phyloP scores from a whole-genome alignment of 163 green algal species.

The Scenedesmus sp. region DNA sequence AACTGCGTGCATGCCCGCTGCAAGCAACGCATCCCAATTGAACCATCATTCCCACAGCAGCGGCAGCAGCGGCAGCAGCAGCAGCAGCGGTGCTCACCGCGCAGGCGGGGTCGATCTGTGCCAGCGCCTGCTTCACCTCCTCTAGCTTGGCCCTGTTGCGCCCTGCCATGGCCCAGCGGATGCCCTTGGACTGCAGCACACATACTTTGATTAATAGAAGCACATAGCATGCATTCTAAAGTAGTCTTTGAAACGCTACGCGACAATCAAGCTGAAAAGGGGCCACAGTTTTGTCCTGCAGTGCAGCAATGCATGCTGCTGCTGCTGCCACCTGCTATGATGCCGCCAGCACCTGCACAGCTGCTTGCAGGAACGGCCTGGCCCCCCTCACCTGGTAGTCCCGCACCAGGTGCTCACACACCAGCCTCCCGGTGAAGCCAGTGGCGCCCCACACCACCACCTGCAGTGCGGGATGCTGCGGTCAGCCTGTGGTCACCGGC shows the following conservation, averaged over 20 bases:
- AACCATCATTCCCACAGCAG: too few species aligned
- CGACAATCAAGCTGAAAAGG: too few species aligned
- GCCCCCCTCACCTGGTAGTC: constrained; percentile 73
- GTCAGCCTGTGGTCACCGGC: background rate
- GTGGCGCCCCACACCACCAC: constrained; percentile 84
- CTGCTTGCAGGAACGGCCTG: background rate
- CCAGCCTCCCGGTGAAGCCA: constrained; percentile 84
- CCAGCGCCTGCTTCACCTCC: constrained; percentile 60
- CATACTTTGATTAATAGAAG: too few species aligned
- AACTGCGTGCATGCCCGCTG: too few species aligned
- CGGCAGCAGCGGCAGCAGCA: too few species aligned
- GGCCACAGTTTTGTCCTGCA: too few species aligned
- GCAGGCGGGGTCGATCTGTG: constrained; percentile 56
- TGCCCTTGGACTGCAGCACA: constrained; percentile 18
- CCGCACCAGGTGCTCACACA: constrained; percentile 80
- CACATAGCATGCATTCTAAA: background rate
- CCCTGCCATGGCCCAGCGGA: constrained; percentile 79
- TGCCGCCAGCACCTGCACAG: background rate
- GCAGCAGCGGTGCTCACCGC: constrained; percentile 50
- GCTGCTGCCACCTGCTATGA: background rate
- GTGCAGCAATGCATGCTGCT: background rate
- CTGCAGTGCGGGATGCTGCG: constrained; percentile 40
- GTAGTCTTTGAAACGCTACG: background rate
- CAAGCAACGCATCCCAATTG: too few species aligned
- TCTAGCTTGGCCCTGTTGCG: constrained; percentile 70